Evolutionary conservation across 768 basidiomycete genomes (phyloP).

Genomic region (Dentipellis fragilis): DNA sequence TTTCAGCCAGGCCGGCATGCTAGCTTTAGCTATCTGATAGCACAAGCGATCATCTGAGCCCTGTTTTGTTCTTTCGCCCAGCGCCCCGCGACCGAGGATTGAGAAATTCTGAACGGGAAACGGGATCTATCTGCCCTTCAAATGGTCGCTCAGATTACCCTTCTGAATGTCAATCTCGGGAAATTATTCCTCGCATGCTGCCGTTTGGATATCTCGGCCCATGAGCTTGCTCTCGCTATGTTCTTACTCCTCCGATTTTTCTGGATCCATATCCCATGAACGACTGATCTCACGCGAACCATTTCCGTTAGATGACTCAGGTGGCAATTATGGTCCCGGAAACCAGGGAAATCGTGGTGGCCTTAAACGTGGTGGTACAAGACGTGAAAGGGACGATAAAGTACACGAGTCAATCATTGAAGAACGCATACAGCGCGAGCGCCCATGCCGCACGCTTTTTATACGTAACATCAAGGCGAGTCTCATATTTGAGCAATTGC

Average conservation of each 20-base stretch:
- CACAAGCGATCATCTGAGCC: not conserved
- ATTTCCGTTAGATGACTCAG: slow-evolving; percentile 51
- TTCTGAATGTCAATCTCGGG: not conserved
- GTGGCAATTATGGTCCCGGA: slow-evolving; percentile 40
- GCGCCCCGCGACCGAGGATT: not conserved
- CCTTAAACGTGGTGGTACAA: slow-evolving; percentile 34
- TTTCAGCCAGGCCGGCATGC: not conserved
- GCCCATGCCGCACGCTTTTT: slow-evolving; percentile 92
- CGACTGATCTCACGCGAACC: slow-evolving; percentile 14
- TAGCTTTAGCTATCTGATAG: slow-evolving; percentile 2
- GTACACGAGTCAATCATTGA: slow-evolving; percentile 88
- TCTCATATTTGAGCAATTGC: slow-evolving; percentile 13
- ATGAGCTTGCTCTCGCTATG: slow-evolving; percentile 2
- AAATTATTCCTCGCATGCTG: not conserved
- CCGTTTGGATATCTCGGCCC: not conserved
- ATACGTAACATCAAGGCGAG: slow-evolving; percentile 98
- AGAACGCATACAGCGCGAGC: slow-evolving; percentile 87
- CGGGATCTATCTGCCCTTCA: not conserved
- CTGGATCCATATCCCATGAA: slow-evolving; percentile 8
- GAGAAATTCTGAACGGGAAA: not conserved
- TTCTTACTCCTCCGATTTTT: slow-evolving; percentile 7
- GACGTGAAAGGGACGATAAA: slow-evolving; percentile 81
- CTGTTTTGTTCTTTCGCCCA: not conserved
- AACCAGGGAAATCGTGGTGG: slow-evolving; percentile 25
- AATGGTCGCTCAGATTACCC: not conserved